phyloP scores from a whole-genome alignment of 208 protist genomes.

The Crithidia expoeki region DNA sequence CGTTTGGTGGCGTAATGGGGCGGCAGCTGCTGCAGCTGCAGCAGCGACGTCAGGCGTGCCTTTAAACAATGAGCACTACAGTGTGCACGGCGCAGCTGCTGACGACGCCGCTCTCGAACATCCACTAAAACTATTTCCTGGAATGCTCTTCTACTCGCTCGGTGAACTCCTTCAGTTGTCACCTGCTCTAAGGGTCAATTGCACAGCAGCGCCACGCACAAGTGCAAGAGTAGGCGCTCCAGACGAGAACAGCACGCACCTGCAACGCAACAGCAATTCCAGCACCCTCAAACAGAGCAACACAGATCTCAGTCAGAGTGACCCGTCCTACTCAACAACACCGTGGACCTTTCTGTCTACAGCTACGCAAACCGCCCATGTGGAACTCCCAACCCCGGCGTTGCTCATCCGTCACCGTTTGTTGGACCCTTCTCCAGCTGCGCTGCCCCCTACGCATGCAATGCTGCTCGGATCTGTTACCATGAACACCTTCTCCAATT shows the following conservation, averaged over 20 bases:
- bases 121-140: background rate
- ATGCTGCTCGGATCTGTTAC: slow-evolving; percentile 30
- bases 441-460: slow-evolving; percentile 22
- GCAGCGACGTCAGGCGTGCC: background rate
- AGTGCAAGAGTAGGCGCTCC: background rate
- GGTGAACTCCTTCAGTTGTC: slow-evolving; percentile 29
- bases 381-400: slow-evolving; percentile 10
- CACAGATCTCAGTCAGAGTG: no score
- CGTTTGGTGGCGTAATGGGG: slow-evolving; percentile 26
- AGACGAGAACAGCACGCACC: background rate
- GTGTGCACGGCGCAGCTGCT: no score
- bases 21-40: slow-evolving; percentile 7
- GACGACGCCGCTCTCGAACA: no score
- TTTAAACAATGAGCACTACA: no score
- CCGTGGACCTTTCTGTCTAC: background rate
- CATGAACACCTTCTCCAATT: background rate
- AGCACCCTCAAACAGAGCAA: no score
- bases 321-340: no score
- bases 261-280: no score
- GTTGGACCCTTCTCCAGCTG: slow-evolving; percentile 8
- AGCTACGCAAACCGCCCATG: background rate
- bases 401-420: slow-evolving; percentile 29
- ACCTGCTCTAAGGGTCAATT: background rate
- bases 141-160: slow-evolving; percentile 29
- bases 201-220: no score